Base-by-base conservation (phyloP, 495 filamentous ascomycete species). In the Xylaria cubensis region DNA sequence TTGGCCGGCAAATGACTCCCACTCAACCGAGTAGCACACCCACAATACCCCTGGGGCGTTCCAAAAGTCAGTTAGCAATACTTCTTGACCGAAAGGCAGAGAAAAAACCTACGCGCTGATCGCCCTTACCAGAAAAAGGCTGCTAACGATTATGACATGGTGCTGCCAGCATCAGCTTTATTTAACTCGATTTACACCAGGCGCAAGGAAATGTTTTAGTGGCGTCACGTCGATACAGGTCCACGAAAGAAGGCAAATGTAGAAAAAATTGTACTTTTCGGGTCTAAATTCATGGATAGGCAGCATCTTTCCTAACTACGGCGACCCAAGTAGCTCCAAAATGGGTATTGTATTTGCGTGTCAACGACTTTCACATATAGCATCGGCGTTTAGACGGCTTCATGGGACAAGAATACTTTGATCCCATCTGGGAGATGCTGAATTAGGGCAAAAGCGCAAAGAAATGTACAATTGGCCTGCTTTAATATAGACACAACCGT, bases 1-100 rank as follows among this genome's bases (percentile, higher is more conserved):
- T 79, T 6, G 76, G 82, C 13, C 34, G 74, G n/a, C 73, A 73
- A n/a, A 81, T 83, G 64, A 80, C 73, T 34, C 82, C 83, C 24
- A 84, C 82, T 6, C 78, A 79, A 41, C 82, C 78, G 4, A 83
- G 75, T 46, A 63, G 77, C 12, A 67, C 79, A 21, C 76, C 80
- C n/a, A 63, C 74, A 0, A 77, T 82, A 19, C 80, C 80, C 19
- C 82, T 87, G 36, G 82, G 79, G 13, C 78, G 84, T 67, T 83
- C 85, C 13, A 86, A 82, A 77, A 88, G 86, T 66, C 83, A 88
- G 72, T 80, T 88, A 42, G 81, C 81, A 24, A 70, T 88, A 2
- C 74, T 88, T 7, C 76, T 88, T 65, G 82, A 86, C 42, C 80
- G 80, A 10, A 80, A 85, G 15, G 71, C 72, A 59, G 76, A 78